Percentiles rank a stretch among this genome's conserved stretches.
Conservation (phyloP, 208 protist species). For the Paratrypanosoma confusum region DNA sequence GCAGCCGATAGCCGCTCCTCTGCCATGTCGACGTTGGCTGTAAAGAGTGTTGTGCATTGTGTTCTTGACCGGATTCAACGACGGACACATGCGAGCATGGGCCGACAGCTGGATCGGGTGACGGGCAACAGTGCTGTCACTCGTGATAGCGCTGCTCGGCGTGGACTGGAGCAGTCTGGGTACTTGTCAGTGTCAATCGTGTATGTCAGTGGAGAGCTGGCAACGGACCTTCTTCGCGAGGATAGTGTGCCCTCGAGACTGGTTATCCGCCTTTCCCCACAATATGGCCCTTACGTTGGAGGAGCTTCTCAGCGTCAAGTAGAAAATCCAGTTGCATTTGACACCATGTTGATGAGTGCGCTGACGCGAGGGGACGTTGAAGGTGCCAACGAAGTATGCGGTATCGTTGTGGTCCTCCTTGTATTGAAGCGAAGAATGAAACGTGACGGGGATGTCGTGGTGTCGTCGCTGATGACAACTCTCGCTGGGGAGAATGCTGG, state of each 20-base stretch:
- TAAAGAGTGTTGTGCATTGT: slow-evolving; percentile 47
- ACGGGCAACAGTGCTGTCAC: slow-evolving; percentile 7
- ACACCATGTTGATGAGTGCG: slow-evolving; percentile 33
- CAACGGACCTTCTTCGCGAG: slow-evolving; percentile 39
- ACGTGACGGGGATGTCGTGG: slow-evolving; percentile 43
- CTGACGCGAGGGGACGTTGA: slow-evolving; percentile 24
- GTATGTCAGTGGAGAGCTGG: slow-evolving; percentile 45
- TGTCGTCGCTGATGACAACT: slow-evolving; percentile 51
- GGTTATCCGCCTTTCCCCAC: slow-evolving; percentile 66
- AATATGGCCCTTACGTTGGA: slow-evolving; percentile 70
- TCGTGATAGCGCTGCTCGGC: slow-evolving; percentile 5
- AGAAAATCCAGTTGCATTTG: slow-evolving; percentile 19
- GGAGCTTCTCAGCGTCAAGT: slow-evolving; percentile 37
- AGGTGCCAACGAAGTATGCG: slow-evolving; percentile 32
- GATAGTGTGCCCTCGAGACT: slow-evolving; percentile 37
- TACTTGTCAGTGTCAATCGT: slow-evolving; percentile 55
- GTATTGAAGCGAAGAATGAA: slow-evolving; percentile 55
- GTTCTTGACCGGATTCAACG: slow-evolving; percentile 28
- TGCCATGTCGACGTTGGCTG: slow-evolving; percentile 24
- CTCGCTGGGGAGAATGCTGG: slow-evolving; percentile 64
- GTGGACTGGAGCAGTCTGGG: not conserved
- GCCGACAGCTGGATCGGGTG: too few relatives aligned
- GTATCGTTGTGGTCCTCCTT: slow-evolving; percentile 53
- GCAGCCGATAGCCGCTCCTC: slow-evolving; percentile 51
- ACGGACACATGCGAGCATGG: not conserved